A percentile compares a stretch with the other conserved stretches of the same genome.
phyloP scores from a whole-genome alignment of 2,329 filamentous ascomycete genomes.

The Fragosphaeria purpurea region DNA sequence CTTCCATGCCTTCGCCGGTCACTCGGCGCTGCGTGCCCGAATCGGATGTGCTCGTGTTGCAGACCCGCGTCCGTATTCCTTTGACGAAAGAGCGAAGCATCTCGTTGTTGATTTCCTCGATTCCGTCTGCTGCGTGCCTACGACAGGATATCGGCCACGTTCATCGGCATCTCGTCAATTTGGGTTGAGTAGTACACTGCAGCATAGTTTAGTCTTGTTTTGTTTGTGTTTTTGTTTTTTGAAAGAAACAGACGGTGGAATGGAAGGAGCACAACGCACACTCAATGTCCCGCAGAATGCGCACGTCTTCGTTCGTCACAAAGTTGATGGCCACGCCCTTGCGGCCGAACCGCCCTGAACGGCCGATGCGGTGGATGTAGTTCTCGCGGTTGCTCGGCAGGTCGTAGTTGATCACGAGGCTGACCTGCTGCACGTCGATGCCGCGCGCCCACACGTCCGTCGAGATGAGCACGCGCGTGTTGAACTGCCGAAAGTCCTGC shows the following conservation, averaged over 20 bases:
- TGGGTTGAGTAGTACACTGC: constrained; percentile 89
- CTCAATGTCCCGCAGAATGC: constrained; percentile 95
- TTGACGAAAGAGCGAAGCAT: background rate
- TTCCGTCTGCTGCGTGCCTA: background rate
- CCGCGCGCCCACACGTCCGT: constrained; percentile 97
- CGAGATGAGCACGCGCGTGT: constrained; percentile 90
- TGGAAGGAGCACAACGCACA: constrained; percentile 40
- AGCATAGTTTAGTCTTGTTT: background rate
- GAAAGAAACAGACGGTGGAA: background rate
- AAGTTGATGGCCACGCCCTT: constrained; percentile 99
- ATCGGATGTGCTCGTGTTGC: background rate
- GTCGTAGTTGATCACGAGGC: constrained; percentile 98
- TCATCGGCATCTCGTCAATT: constrained; percentile 99
- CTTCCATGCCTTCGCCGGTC: background rate
- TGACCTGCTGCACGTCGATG: constrained; percentile 98
- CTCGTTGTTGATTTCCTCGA: too few relatives aligned
- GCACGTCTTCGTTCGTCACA: constrained; percentile 94
- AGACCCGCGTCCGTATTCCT: background rate
- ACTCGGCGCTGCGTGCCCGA: background rate
- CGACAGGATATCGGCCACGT: constrained; percentile 55
- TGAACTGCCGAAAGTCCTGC: constrained; percentile 96
- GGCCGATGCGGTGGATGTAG: constrained; percentile 97
- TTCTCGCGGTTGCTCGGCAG: constrained; percentile 97
- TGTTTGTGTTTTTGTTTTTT: too few relatives aligned
- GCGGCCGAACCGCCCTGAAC: constrained; percentile 87